Evolutionary conservation across 1,284 basidiomycete species (phyloP).

Genomic region (Irpex sp.): DNA sequence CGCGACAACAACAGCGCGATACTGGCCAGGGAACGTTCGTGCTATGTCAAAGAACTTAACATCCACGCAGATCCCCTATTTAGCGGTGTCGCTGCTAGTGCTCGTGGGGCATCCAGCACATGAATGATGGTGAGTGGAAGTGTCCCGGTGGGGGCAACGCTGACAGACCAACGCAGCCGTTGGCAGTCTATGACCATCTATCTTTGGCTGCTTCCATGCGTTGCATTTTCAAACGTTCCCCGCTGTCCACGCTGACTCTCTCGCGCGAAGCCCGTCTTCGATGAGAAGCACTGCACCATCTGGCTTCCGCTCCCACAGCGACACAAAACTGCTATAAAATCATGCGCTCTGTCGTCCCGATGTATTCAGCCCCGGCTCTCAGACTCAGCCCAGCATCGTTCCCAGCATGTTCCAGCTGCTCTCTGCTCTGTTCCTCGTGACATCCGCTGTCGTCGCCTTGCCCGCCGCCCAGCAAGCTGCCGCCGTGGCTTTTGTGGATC

Average conservation of each 20-base stretch:
- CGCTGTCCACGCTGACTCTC: background rate
- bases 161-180: too few relatives aligned
- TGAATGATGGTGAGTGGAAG: too few relatives aligned
- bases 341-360: background rate
- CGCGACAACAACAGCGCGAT: too few relatives aligned
- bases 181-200: background rate
- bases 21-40: too few relatives aligned
- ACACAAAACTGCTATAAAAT: background rate
- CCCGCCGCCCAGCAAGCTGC: background rate
- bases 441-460: background rate
- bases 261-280: background rate
- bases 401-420: background rate
- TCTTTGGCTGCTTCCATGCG: background rate
- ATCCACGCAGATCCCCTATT: too few relatives aligned
- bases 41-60: too few relatives aligned
- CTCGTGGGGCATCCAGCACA: too few relatives aligned
- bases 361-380: background rate
- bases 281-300: background rate
- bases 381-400: background rate
- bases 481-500: conserved; percentile 9
- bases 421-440: background rate
- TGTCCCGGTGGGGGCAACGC: too few relatives aligned
- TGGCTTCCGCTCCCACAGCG: background rate
- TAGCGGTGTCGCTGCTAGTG: too few relatives aligned
- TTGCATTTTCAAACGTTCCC: background rate